Evolutionary conservation across 768 basidiomycete genomes (phyloP).

Genomic region (Krasilnikovozyma curviuscula): DNA sequence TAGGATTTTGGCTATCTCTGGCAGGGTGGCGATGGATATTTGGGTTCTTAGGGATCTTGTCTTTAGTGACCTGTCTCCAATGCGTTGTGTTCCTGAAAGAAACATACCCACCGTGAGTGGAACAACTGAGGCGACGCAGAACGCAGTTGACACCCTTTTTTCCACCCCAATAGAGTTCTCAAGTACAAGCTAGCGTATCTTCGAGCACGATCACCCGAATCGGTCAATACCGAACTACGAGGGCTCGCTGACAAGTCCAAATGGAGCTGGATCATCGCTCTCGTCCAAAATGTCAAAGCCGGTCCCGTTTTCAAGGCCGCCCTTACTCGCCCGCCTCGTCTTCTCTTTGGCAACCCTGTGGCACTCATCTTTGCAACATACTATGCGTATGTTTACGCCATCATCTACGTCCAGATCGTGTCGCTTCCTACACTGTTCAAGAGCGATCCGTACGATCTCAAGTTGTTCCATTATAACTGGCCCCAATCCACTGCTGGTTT

Average conservation of each 20-base stretch:
- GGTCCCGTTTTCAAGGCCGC: conserved; percentile 3
- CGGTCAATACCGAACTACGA: neutral
- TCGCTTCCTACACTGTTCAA: conserved; percentile 3
- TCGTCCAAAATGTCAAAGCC: conserved; percentile 1
- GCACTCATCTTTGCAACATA: neutral
- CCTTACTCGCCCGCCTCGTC: conserved; percentile 3
- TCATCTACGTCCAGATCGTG: conserved; percentile 4
- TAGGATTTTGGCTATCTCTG: conserved; percentile 5
- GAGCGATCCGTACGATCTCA: neutral
- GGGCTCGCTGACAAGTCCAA: neutral
- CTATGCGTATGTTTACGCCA: conserved; percentile 1
- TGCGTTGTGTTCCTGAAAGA: neutral
- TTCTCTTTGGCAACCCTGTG: conserved; percentile 6
- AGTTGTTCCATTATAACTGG: conserved; percentile 8
- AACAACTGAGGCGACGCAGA: neutral
- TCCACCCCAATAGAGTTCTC: neutral
- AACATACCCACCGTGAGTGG: conserved; percentile 3
- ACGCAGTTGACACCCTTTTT: neutral
- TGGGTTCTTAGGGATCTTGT: conserved; percentile 4
- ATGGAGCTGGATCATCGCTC: conserved; percentile 1
- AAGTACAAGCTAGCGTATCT: conserved; percentile 1
- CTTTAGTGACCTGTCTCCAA: neutral
- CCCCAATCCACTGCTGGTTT: neutral
- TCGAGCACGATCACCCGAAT: neutral
- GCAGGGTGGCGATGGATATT: conserved; percentile 7